Evolutionary conservation across 495 filamentous ascomycete genomes (phyloP).

Genomic region (Trichoderma reesei): DNA sequence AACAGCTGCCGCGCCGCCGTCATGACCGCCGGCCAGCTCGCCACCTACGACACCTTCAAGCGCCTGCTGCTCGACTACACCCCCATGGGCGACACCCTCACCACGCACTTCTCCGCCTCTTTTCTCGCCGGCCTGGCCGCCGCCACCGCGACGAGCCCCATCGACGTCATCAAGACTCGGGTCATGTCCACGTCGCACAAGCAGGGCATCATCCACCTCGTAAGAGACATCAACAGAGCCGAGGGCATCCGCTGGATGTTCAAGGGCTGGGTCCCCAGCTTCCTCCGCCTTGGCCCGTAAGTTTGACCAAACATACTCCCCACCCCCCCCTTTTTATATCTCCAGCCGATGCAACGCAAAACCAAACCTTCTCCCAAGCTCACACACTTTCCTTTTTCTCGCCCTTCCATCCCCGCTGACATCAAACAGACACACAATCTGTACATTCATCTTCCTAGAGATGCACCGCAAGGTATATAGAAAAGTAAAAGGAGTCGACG

Average conservation of each 20-base stretch:
- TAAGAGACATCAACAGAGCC: constrained; percentile 59
- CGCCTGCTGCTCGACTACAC: constrained; percentile 54
- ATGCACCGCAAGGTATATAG: constrained; percentile 69
- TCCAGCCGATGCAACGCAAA: no score
- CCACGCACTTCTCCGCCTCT: constrained; percentile 78
- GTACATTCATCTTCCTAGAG: constrained; percentile 91
- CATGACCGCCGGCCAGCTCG: constrained; percentile 88
- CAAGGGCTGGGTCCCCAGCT: constrained; percentile 95
- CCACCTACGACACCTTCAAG: constrained; percentile 90
- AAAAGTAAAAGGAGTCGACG: constrained; percentile 38
- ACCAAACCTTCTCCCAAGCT: no score
- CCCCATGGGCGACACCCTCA: constrained; percentile 63
- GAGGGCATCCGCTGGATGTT: constrained; percentile 90
- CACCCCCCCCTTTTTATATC: neutral
- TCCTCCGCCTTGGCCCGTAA: constrained; percentile 71
- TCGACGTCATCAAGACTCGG: constrained; percentile 95
- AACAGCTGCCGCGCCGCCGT: constrained; percentile 83
- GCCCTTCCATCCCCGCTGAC: constrained; percentile 2
- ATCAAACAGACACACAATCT: constrained; percentile 62
- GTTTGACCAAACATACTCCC: constrained; percentile 18
- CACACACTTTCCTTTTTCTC: no score
- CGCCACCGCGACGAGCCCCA: constrained; percentile 87
- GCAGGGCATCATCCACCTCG: constrained; percentile 46
- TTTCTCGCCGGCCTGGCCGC: constrained; percentile 87
- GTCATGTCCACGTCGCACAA: constrained; percentile 70